Percentiles rank a stretch among this genome's conserved stretches.
phyloP scores from a whole-genome alignment of 768 basidiomycete species.

The Atractiella rhizophila region DNA sequence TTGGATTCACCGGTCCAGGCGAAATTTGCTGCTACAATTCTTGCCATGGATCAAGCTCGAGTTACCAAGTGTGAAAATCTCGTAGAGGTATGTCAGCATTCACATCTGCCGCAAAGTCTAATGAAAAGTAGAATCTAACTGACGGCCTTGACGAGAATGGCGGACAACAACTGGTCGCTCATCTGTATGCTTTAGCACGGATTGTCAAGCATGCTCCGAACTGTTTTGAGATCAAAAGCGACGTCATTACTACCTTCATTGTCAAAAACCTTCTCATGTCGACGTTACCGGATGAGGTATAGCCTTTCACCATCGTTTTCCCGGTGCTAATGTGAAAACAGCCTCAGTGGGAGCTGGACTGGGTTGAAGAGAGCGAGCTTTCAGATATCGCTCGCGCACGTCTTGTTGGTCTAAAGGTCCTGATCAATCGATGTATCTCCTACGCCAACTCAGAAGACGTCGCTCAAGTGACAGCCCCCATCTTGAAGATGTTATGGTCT shows the following conservation, averaged over 20 bases:
- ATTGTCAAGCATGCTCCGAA: conserved; percentile 41
- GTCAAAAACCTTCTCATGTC: conserved; percentile 16
- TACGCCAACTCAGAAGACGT: conserved; percentile 31
- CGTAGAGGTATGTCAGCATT: conserved; percentile 10
- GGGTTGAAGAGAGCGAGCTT: conserved; percentile 45
- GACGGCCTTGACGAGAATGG: conserved; percentile 28
- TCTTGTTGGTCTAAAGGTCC: conserved; percentile 50
- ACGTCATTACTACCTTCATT: conserved; percentile 43
- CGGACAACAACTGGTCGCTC: conserved; percentile 35
- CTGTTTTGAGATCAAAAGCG: conserved; percentile 54
- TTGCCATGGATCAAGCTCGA: conserved; percentile 6
- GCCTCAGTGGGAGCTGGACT: conserved; percentile 39
- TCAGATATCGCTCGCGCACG: conserved; percentile 39
- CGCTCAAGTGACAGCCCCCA: conserved; percentile 42
- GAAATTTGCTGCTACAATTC: conserved; percentile 15
- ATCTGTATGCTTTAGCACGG: conserved; percentile 47
- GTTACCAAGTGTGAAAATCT: conserved; percentile 5
- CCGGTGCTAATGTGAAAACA: no score
- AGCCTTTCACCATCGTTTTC: not conserved
- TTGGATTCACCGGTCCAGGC: conserved; percentile 6
- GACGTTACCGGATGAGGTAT: conserved; percentile 13
- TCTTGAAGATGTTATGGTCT: conserved; percentile 46
- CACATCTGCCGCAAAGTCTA: not conserved
- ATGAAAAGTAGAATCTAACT: conserved; percentile 31
- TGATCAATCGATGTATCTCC: conserved; percentile 51